Evolutionary conservation across 495 filamentous ascomycete species (phyloP).

Genomic region (Podospora pseudoanserina): DNA sequence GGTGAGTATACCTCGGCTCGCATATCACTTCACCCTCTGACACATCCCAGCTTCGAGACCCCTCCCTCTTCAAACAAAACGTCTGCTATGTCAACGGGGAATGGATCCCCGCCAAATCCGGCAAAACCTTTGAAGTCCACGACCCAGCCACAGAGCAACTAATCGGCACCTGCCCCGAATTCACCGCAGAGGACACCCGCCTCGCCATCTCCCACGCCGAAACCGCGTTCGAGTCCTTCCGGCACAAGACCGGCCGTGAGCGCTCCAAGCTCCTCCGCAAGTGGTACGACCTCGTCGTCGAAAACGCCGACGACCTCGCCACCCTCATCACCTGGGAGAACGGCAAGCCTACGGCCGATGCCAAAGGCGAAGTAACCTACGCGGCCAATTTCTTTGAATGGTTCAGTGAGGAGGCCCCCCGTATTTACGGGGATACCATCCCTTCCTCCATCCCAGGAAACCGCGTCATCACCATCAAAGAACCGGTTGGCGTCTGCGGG

Average conservation of each 20-base stretch:
- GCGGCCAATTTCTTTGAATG: constrained; percentile 78
- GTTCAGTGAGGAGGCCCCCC: constrained; percentile 74
- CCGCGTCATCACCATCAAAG: constrained; percentile 72
- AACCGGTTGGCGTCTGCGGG: constrained; percentile 91
- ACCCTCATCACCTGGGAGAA: constrained; percentile 86
- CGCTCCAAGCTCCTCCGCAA: constrained; percentile 76
- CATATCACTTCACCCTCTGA: background rate
- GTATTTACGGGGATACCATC: constrained; percentile 74
- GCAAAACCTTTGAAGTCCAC: constrained; percentile 75
- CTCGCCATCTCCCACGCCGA: constrained; percentile 73
- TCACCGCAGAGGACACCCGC: constrained; percentile 68
- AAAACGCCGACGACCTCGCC: constrained; percentile 83
- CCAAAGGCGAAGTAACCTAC: constrained; percentile 68
- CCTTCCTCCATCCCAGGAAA: constrained; percentile 64
- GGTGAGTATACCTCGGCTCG: constrained; percentile 22
- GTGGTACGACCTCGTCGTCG: constrained; percentile 88
- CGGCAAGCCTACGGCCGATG: constrained; percentile 69
- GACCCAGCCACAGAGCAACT: constrained; percentile 76
- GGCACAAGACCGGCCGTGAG: constrained; percentile 71
- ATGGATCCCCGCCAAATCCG: constrained; percentile 71
- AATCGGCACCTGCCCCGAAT: constrained; percentile 82
- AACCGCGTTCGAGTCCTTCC: constrained; percentile 72
- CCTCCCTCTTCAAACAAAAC: constrained; percentile 71
- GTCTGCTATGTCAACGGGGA: constrained; percentile 83
- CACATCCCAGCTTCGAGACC: constrained; percentile 66